Evolutionary conservation across 2,329 filamentous ascomycete genomes (phyloP).

Genomic region (Hymenoscyphus scutula): DNA sequence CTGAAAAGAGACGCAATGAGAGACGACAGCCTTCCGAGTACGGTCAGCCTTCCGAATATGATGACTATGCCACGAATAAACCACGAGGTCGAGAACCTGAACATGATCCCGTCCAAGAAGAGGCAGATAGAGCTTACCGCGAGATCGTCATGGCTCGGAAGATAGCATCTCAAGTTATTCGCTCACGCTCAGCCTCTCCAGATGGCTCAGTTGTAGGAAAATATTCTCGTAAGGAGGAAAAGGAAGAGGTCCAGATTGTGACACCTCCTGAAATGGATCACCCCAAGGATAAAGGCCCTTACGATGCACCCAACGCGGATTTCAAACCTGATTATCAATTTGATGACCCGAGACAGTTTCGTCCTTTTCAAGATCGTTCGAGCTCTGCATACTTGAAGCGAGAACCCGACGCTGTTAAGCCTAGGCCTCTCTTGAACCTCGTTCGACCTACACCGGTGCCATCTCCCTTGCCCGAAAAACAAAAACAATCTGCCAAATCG

Average conservation of each 20-base stretch:
- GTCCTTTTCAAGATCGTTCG: conserved; percentile 19
- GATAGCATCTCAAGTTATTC: conserved; percentile 51
- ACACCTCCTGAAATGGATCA: conserved; percentile 53
- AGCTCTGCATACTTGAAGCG: conserved; percentile 31
- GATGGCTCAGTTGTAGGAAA: conserved; percentile 55
- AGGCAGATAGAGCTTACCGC: conserved; percentile 58
- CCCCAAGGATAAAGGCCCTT: conserved; percentile 48
- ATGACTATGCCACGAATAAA: no score
- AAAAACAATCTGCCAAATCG: conserved; percentile 30
- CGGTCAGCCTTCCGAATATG: conserved; percentile 21
- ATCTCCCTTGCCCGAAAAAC: conserved; percentile 47
- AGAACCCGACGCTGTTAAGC: conserved; percentile 29
- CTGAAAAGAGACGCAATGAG: conserved; percentile 39
- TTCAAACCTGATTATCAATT: conserved; percentile 60
- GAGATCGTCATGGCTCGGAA: conserved; percentile 53
- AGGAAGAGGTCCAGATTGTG: conserved; percentile 46
- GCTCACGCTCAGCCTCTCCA: conserved; percentile 51
- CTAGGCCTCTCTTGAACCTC: conserved; percentile 56
- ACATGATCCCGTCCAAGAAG: conserved; percentile 51
- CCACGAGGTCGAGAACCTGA: conserved; percentile 21
- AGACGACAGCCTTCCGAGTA: conserved; percentile 35
- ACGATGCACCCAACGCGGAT: conserved; percentile 61
- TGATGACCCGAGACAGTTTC: conserved; percentile 48
- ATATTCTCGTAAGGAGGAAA: conserved; percentile 42
- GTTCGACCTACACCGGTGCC: conserved; percentile 58